phyloP scores from a whole-genome alignment of 2,329 filamentous ascomycete species.

The Eurotiales sp. region DNA sequence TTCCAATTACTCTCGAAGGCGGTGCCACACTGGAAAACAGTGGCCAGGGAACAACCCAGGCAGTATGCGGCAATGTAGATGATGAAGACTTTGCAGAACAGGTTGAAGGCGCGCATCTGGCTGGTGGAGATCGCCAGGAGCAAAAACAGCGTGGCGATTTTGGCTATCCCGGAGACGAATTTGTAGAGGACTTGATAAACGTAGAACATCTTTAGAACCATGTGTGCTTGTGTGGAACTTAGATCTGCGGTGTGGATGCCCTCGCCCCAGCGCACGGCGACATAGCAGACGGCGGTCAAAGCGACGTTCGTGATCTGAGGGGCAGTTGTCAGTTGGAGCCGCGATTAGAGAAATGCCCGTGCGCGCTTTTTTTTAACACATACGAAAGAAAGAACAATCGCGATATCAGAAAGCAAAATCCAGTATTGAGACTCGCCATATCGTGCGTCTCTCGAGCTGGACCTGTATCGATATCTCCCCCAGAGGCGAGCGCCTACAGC shows the following conservation, averaged over 20 bases:
- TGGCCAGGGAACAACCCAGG: background rate
- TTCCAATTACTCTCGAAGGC: slow-evolving; percentile 6
- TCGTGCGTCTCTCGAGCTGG: slow-evolving; percentile 1
- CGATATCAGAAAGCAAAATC: slow-evolving; percentile 6
- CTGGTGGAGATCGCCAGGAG: background rate
- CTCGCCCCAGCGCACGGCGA: slow-evolving; percentile 2
- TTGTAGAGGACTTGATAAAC: slow-evolving; percentile 8
- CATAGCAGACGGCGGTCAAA: slow-evolving; percentile 3
- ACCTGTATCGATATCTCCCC: slow-evolving; percentile 7
- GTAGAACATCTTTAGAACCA: slow-evolving; percentile 1
- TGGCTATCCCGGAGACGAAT: slow-evolving; percentile 7
- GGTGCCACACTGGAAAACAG: slow-evolving; percentile 3
- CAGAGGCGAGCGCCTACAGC: slow-evolving; percentile 5
- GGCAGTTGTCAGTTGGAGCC: background rate
- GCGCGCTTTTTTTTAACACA: no score
- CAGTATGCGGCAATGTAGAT: slow-evolving; percentile 4
- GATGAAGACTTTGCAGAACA: slow-evolving; percentile 5
- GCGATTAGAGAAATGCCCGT: no score
- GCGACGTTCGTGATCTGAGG: background rate
- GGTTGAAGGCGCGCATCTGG: background rate
- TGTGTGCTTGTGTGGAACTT: background rate
- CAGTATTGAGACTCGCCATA: slow-evolving; percentile 5
- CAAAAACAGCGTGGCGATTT: background rate
- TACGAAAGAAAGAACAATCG: slow-evolving; percentile 1
- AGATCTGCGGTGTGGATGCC: slow-evolving; percentile 5